Percentiles rank a stretch among this genome's conserved stretches.
Evolutionary conservation across 768 basidiomycete species (phyloP).

Genomic region (Favolaschia claudopus): DNA sequence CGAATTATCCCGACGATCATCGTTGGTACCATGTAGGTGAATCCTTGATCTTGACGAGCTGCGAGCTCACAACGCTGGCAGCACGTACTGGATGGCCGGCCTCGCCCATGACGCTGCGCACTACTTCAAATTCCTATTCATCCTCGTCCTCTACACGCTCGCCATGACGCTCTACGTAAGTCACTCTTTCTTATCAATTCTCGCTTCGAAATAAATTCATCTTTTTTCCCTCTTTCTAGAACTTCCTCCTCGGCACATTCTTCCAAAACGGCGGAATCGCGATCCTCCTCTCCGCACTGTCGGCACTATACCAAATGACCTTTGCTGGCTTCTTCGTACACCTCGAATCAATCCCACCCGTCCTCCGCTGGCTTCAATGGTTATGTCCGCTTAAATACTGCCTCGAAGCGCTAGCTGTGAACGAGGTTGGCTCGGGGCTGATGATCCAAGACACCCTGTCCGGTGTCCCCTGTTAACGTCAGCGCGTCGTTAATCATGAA

Average conservation of each 20-base stretch:
- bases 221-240: slow-evolving; percentile 50
- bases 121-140: slow-evolving; percentile 96
- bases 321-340: slow-evolving; percentile 95
- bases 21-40: slow-evolving; percentile 74
- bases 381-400: slow-evolving; percentile 83
- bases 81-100: slow-evolving; percentile 97
- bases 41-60: slow-evolving; percentile 1
- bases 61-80: slow-evolving; percentile 30
- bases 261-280: slow-evolving; percentile 91
- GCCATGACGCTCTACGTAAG: slow-evolving; percentile 87
- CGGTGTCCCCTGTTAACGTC: slow-evolving; percentile 85
- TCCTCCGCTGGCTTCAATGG: slow-evolving; percentile 95
- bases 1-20: slow-evolving; percentile 90
- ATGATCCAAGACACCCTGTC: slow-evolving; percentile 81
- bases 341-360: slow-evolving; percentile 82
- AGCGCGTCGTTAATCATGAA: slow-evolving; percentile 84
- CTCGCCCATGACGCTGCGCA: slow-evolving; percentile 76
- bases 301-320: slow-evolving; percentile 84
- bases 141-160: slow-evolving; percentile 85
- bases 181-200: slow-evolving; percentile 21
- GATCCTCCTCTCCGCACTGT: slow-evolving; percentile 83
- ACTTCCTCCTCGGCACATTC: slow-evolving; percentile 86
- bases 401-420: slow-evolving; percentile 88
- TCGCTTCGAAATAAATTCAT: not conserved
- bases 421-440: slow-evolving; percentile 90